Evolutionary conservation across 2,329 filamentous ascomycete genomes (phyloP).

Genomic region (Apiospora saccharicola): DNA sequence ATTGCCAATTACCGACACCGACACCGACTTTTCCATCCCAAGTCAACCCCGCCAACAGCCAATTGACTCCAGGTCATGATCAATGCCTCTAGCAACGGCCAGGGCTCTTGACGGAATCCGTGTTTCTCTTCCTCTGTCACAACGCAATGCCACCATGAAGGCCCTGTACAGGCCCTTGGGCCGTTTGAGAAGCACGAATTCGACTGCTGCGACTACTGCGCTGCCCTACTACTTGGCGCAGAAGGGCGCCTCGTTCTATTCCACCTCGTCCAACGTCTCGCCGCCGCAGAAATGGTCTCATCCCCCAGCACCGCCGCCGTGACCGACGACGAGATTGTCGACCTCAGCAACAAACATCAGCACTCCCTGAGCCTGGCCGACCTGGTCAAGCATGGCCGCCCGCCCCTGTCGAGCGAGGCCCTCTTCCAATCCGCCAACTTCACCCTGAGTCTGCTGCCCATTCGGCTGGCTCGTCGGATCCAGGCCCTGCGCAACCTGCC

Average conservation of each 20-base stretch:
- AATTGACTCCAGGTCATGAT: conserved; percentile 13
- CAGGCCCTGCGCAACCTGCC: conserved; percentile 92
- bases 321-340: conserved; percentile 78
- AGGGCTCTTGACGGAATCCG: conserved; percentile 19
- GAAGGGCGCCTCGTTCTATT: conserved; percentile 25
- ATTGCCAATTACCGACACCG: conserved; percentile 10
- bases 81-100: conserved; percentile 18
- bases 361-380: conserved; percentile 87
- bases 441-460: conserved; percentile 88
- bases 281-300: conserved; percentile 46
- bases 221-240: conserved; percentile 32
- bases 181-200: conserved; percentile 32
- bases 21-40: conserved; percentile 6
- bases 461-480: conserved; percentile 91
- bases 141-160: conserved; percentile 57
- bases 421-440: conserved; percentile 94
- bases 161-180: conserved; percentile 48
- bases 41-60: neutral
- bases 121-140: conserved; percentile 5
- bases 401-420: conserved; percentile 80
- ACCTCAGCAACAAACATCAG: conserved; percentile 78
- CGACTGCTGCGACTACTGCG: conserved; percentile 28
- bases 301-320: conserved; percentile 58
- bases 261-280: conserved; percentile 36
- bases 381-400: conserved; percentile 84